Evolutionary conservation across 2,329 filamentous ascomycete species (phyloP).

Genomic region (Fonsecaea monophora): DNA sequence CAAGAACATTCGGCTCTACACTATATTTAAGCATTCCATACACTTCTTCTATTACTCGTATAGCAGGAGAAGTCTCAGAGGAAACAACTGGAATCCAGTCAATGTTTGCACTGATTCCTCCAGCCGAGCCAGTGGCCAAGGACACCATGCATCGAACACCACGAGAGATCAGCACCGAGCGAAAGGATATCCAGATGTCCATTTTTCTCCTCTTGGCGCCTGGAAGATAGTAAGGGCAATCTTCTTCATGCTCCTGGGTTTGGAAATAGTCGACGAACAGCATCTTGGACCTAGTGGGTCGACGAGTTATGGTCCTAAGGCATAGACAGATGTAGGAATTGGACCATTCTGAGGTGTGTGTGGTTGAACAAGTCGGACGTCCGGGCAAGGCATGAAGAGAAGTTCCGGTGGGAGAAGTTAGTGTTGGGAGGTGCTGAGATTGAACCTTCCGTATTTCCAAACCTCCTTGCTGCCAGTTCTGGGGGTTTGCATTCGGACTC

Average conservation of each 20-base stretch:
- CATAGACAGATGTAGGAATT: not conserved
- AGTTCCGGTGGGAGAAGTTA: not conserved
- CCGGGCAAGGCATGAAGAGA: not conserved
- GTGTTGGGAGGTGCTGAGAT: not conserved
- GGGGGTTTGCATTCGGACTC: not conserved
- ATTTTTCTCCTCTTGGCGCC: not conserved
- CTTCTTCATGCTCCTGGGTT: not conserved
- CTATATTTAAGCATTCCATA: not conserved
- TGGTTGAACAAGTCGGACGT: not conserved
- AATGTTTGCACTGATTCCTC: constrained; percentile 2
- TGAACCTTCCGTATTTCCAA: not conserved
- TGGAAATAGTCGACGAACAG: not conserved
- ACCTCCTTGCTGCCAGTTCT: not conserved
- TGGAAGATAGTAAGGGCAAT: not conserved
- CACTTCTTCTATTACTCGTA: not conserved
- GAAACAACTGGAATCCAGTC: constrained; percentile 19
- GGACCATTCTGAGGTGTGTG: not conserved
- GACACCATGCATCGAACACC: constrained; percentile 7
- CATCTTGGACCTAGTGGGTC: not conserved
- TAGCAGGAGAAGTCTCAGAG: not conserved
- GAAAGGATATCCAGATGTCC: constrained; percentile 10
- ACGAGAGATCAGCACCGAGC: constrained; percentile 17
- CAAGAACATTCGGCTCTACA: not conserved
- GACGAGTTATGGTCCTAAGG: not conserved
- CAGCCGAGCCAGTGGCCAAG: constrained; percentile 3